Evolutionary conservation across 805 yeast species (phyloP).

Genomic region (Candida anglica): DNA sequence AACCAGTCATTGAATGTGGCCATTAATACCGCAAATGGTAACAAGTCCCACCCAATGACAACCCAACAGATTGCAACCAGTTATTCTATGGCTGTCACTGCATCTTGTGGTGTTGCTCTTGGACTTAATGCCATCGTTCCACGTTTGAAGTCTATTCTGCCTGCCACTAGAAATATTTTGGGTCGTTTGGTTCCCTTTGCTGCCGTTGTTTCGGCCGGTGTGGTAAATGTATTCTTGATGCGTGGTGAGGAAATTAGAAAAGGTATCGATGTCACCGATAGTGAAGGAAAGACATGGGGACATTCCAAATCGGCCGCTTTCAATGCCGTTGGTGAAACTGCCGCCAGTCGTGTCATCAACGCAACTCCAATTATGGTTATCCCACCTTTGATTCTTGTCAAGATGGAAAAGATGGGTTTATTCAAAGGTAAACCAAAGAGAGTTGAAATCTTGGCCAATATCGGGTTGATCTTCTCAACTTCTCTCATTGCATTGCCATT

Average conservation of each 20-base stretch:
- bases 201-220: slow-evolving; percentile 96
- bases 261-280: slow-evolving; percentile 71
- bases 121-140: slow-evolving; percentile 94
- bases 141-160: slow-evolving; percentile 62
- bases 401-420: slow-evolving; percentile 61
- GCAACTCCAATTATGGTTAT: slow-evolving; percentile 98
- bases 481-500: slow-evolving; percentile 88
- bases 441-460: slow-evolving; percentile 66
- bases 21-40: slow-evolving; percentile 92
- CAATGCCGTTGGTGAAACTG: slow-evolving; percentile 96
- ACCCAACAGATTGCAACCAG: slow-evolving; percentile 73
- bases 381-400: slow-evolving; percentile 83
- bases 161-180: slow-evolving; percentile 65
- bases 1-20: slow-evolving; percentile 97
- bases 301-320: slow-evolving; percentile 82
- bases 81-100: slow-evolving; percentile 85
- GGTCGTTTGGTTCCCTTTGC: slow-evolving; percentile 96
- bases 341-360: slow-evolving; percentile 88
- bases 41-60: slow-evolving; percentile 88
- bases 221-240: slow-evolving; percentile 95
- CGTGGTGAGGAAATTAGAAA: slow-evolving; percentile 88
- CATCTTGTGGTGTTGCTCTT: slow-evolving; percentile 92
- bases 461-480: slow-evolving; percentile 82
- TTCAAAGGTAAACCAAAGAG: slow-evolving; percentile 65
- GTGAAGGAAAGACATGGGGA: slow-evolving; percentile 55